Evolutionary conservation across 176 grass and related monocot species (phyloP).

Genomic region (Echinochloa phyllopogon): DNA sequence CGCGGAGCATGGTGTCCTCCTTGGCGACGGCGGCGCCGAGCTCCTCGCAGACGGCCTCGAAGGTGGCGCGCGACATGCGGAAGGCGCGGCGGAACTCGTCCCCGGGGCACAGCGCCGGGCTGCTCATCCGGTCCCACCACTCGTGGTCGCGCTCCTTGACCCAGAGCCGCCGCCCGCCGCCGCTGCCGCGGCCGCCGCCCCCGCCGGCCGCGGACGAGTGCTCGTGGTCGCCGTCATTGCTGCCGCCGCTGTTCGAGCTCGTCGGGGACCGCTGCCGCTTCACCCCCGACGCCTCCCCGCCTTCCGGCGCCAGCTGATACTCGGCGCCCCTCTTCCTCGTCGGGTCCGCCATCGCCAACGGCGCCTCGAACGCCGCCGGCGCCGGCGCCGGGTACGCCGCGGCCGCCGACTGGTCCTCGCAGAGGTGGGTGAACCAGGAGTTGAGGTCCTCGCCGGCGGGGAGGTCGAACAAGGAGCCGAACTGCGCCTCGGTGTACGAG

Average conservation of each 20-base stretch:
- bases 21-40: conserved; percentile 66
- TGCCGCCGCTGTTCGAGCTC: conserved; percentile 48
- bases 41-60: conserved; percentile 69
- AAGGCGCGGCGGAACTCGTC: conserved; percentile 75
- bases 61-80: conserved; percentile 76
- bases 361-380: conserved; percentile 6
- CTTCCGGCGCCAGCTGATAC: neutral
- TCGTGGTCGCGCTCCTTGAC: conserved; percentile 61
- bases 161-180: conserved; percentile 64
- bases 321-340: conserved; percentile 45
- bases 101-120: conserved; percentile 58
- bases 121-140: conserved; percentile 84
- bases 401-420: neutral
- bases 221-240: conserved; percentile 14
- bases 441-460: conserved; percentile 40
- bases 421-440: neutral
- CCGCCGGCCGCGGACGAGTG: neutral
- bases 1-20: conserved; percentile 88
- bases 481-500: conserved; percentile 40
- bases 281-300: neutral
- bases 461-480: conserved; percentile 44
- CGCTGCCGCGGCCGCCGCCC: neutral
- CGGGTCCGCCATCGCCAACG: neutral
- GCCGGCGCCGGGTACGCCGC: neutral
- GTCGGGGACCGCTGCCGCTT: conserved; percentile 46